A percentile compares a stretch with the other conserved stretches of the same genome.
Conservation (phyloP, 495 filamentous ascomycete species). For the Penicillium parvum region DNA sequence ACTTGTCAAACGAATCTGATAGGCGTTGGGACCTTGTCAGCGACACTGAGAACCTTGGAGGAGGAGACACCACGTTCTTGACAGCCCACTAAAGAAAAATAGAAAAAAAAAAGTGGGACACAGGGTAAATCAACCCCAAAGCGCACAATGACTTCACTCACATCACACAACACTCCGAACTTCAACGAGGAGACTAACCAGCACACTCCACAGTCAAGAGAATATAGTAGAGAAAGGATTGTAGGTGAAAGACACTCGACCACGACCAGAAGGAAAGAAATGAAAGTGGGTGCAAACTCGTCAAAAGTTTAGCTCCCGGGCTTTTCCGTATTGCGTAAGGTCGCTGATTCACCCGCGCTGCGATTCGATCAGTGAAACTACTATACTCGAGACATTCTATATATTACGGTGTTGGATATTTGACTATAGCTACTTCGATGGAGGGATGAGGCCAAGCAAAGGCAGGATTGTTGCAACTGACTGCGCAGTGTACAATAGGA, state of each 20-base stretch:
- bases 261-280: slow-evolving; percentile 9
- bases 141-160: slow-evolving; percentile 9
- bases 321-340: slow-evolving; percentile 46
- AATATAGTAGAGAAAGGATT: too few relatives aligned
- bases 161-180: too few relatives aligned
- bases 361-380: too few relatives aligned
- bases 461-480: too few relatives aligned
- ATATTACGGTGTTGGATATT: background rate
- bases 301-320: slow-evolving; percentile 39
- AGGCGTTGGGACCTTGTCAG: slow-evolving; percentile 24
- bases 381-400: too few relatives aligned
- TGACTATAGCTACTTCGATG: background rate
- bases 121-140: slow-evolving; percentile 4
- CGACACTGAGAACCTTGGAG: slow-evolving; percentile 30
- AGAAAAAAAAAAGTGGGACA: slow-evolving; percentile 23
- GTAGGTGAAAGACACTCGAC: slow-evolving; percentile 11
- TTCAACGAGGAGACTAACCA: background rate
- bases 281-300: slow-evolving; percentile 26
- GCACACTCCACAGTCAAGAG: background rate
- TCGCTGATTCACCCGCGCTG: slow-evolving; percentile 22
- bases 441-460: too few relatives aligned
- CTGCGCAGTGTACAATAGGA: too few relatives aligned
- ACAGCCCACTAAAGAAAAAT: slow-evolving; percentile 32
- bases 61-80: slow-evolving; percentile 22
- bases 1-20: slow-evolving; percentile 13